These are phyloP conservation scores for Chlorella sorokiniana DNA, from an alignment of 139 green algal species.

Conservation along the genomic window DNA sequence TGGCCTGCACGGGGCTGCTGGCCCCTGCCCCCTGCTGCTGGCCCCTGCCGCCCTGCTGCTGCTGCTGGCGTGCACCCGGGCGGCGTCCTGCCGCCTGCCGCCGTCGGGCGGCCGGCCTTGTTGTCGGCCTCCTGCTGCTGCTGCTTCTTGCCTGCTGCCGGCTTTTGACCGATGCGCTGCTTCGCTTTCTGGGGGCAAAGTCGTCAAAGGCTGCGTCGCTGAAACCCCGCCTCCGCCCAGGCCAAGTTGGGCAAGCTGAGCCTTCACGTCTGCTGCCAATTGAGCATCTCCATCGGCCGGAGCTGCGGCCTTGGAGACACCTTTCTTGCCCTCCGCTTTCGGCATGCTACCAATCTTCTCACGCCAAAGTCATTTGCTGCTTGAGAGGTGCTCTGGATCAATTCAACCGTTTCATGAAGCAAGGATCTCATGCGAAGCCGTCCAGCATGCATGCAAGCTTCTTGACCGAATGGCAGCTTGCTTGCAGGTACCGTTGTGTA, in stretches of 20 bases:
- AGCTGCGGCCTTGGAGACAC: neutral
- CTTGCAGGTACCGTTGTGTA: no score
- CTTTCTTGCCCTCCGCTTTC: neutral
- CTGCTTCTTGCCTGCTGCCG: neutral
- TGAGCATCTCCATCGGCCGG: neutral
- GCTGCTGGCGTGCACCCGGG: neutral
- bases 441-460: no score
- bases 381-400: no score
- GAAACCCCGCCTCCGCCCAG: slow-evolving; percentile 57
- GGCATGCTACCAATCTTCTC: neutral
- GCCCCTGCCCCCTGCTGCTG: neutral
- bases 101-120: neutral
- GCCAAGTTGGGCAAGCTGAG: slow-evolving; percentile 62
- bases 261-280: slow-evolving; percentile 60
- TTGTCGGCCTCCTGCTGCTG: neutral
- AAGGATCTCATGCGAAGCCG: no score
- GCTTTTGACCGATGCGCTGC: slow-evolving; percentile 21
- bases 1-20: neutral
- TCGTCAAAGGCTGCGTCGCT: slow-evolving; percentile 69
- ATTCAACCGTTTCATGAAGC: no score
- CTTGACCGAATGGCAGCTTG: no score
- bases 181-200: slow-evolving; percentile 68
- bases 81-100: neutral
- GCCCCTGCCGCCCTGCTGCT: neutral
- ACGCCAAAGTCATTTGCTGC: no score